A percentile compares a stretch with the other conserved stretches of the same genome.
Conservation (phyloP, 352 stramenopile species). For the Phytophthora aleatoria region DNA sequence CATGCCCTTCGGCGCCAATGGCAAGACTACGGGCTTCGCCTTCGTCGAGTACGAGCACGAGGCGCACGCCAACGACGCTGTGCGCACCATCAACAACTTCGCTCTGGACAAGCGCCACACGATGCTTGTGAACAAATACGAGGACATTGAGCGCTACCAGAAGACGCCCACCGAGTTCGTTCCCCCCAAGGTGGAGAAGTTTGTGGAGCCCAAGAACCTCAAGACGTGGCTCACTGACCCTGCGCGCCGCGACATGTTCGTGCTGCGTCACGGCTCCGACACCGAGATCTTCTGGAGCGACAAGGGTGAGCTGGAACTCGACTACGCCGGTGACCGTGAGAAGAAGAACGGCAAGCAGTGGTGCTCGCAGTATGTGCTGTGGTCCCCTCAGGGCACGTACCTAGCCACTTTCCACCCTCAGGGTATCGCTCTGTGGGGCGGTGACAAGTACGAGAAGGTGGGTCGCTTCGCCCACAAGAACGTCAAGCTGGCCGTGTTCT, state of each 20-base stretch:
- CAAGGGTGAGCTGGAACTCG: slow-evolving; percentile 85
- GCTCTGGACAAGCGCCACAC: slow-evolving; percentile 97
- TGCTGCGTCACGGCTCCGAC: slow-evolving; percentile 94
- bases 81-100: slow-evolving; percentile 88
- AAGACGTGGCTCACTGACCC: slow-evolving; percentile 94
- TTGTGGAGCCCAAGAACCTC: slow-evolving; percentile 93
- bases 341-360: slow-evolving; percentile 96
- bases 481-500: slow-evolving; percentile 96
- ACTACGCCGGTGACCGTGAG: slow-evolving; percentile 96
- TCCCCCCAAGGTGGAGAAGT: slow-evolving; percentile 81
- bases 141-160: slow-evolving; percentile 84
- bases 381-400: slow-evolving; percentile 97
- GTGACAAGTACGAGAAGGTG: slow-evolving; percentile 97
- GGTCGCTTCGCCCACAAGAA: slow-evolving; percentile 95
- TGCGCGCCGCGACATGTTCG: slow-evolving; percentile 94
- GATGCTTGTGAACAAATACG: slow-evolving; percentile 93
- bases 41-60: slow-evolving; percentile 87
- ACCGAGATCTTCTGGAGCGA: slow-evolving; percentile 97
- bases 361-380: slow-evolving; percentile 98
- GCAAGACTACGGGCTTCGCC: slow-evolving; percentile 76
- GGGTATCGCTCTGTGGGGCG: slow-evolving; percentile 98
- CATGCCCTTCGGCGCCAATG: slow-evolving; percentile 69
- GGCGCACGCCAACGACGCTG: slow-evolving; percentile 72
- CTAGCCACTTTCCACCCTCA: slow-evolving; percentile 97
- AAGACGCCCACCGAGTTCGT: slow-evolving; percentile 79